Base-by-base conservation (phyloP, 2,329 filamentous ascomycete species). In the Beauveria caledonica region DNA sequence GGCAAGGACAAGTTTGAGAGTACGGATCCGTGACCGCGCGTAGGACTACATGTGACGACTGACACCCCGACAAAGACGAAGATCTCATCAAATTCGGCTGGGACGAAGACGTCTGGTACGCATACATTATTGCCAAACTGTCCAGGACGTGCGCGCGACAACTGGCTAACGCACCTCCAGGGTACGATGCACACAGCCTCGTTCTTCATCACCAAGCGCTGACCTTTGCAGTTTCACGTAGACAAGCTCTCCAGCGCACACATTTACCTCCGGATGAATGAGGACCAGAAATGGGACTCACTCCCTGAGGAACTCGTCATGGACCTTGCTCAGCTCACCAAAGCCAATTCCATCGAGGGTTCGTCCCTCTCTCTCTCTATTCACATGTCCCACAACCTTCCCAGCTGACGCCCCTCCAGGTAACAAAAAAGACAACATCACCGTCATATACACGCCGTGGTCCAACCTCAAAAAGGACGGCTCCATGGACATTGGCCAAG, bases 1-100 rank as follows among this genome's bases (percentile, higher is more conserved):
- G 94, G 94, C 74, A 99, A 97, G 76, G 94, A 99, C 80, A 99
- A 99, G 78, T 92, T 94, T 68, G 94, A 99, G 80, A 99, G 94
- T 97, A 80, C 70, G 87, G 68, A n/a, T 36, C 33, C 33, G 33
- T 36, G 33, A 36, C 33, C 33, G 33, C 33, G 11, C 15, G 13
- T 15, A 17, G 48, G 17, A 21, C 29, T 23, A 45, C 4, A 11
- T n/a, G n/a, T 15, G 27, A 39, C 45, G 15, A 59, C 50, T 64
- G 52, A 21, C 11, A 21, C 7, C 7, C 15, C 25, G 13, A 9
- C 17, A 39, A 72, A 99, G 94, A 97, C 78, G 94, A 99, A 81
- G 92, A 96, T 67, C 77, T 99, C 68, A 97, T 99, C 73, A 90
- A 93, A 69, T 89, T 90, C 73, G 94, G 94, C 65, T 90, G 92